Evolutionary conservation across 2,329 filamentous ascomycete species (phyloP).

Genomic region (Calonectria henricotiae): DNA sequence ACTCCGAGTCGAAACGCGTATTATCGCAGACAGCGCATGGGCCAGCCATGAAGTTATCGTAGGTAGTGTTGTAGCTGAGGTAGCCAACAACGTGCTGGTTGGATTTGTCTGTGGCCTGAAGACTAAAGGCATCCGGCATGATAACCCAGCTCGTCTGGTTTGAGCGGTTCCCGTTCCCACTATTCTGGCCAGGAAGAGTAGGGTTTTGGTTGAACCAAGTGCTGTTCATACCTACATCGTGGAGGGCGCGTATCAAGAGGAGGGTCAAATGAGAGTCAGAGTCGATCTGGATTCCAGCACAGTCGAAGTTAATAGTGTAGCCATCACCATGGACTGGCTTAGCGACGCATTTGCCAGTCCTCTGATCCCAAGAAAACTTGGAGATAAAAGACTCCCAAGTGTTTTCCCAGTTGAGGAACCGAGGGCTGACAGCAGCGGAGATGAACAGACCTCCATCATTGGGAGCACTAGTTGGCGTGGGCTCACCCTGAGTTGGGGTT

Average conservation of each 20-base stretch:
- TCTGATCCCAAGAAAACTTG: constrained; percentile 61
- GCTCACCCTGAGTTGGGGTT: constrained; percentile 50
- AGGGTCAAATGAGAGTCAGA: constrained; percentile 61
- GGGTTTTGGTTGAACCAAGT: constrained; percentile 62
- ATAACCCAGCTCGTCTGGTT: constrained; percentile 57
- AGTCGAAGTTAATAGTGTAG: constrained; percentile 59
- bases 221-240: constrained; percentile 59
- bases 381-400: constrained; percentile 61
- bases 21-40: constrained; percentile 59
- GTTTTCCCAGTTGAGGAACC: constrained; percentile 61
- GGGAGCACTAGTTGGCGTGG: constrained; percentile 54
- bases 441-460: constrained; percentile 55
- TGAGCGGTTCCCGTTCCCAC: constrained; percentile 51
- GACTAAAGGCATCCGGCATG: constrained; percentile 59
- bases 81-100: constrained; percentile 56
- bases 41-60: constrained; percentile 58
- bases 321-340: constrained; percentile 56
- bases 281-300: constrained; percentile 59
- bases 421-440: constrained; percentile 57
- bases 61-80: constrained; percentile 59
- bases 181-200: constrained; percentile 55
- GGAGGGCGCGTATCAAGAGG: constrained; percentile 59
- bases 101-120: constrained; percentile 56
- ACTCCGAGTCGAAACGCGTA: constrained; percentile 57
- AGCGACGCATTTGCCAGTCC: constrained; percentile 56